phyloP scores from a whole-genome alignment of 2,329 filamentous ascomycete genomes.

The Penicillium sp. region DNA sequence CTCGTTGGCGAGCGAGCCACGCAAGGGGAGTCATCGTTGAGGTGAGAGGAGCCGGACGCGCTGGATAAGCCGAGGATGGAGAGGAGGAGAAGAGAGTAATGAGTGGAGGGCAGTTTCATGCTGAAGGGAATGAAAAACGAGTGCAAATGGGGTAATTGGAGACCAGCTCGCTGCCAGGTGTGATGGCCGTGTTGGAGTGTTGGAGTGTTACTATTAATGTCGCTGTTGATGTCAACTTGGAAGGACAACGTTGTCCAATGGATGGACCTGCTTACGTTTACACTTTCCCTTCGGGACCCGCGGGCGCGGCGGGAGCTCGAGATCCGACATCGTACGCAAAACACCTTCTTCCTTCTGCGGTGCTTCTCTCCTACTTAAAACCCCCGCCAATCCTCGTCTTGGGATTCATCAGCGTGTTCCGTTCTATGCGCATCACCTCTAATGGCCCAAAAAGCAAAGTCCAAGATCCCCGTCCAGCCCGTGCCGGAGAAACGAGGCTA shows the following conservation, averaged over 20 bases:
- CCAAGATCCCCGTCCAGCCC: conserved; percentile 38
- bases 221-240: too few species aligned
- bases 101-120: conserved; percentile 42
- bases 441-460: conserved; percentile 41
- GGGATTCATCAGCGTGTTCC: conserved; percentile 7
- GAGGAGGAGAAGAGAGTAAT: conserved; percentile 38
- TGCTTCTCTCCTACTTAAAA: background rate
- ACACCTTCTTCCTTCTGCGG: conserved; percentile 15
- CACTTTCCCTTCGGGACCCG: conserved; percentile 4
- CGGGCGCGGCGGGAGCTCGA: conserved; percentile 14
- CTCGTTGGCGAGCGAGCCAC: conserved; percentile 65
- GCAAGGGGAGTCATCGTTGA: conserved; percentile 57
- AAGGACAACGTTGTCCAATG: conserved; percentile 5
- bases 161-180: conserved; percentile 18
- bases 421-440: conserved; percentile 4
- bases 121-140: conserved; percentile 14
- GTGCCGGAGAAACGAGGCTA: conserved; percentile 49
- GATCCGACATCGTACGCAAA: conserved; percentile 27
- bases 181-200: background rate
- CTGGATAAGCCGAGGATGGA: conserved; percentile 33
- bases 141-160: conserved; percentile 3
- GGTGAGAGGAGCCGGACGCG: conserved; percentile 46
- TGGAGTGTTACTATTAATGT: too few species aligned
- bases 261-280: conserved; percentile 23
- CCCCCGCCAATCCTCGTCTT: background rate